Conservation (phyloP, 495 filamentous ascomycete genomes). For the Penicillium nucicola region DNA sequence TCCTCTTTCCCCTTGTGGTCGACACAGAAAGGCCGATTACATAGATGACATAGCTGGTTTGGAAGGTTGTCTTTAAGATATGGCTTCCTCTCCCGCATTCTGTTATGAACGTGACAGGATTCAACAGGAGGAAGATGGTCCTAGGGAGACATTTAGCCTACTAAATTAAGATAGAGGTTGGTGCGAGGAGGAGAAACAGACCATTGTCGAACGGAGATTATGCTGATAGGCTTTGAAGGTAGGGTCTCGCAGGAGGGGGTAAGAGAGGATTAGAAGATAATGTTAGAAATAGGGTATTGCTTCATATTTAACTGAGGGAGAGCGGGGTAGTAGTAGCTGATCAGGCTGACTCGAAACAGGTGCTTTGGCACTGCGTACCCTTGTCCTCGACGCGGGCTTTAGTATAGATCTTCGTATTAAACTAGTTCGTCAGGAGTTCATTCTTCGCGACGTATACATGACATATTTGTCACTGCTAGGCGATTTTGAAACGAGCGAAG, state of each 20-base stretch:
- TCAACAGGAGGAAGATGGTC: background rate
- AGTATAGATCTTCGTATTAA: background rate
- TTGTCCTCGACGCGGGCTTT: background rate
- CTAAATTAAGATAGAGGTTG: conserved; percentile 2
- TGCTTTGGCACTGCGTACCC: background rate
- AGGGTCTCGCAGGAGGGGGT: background rate
- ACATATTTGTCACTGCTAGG: background rate
- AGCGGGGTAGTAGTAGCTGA: background rate
- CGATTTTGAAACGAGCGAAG: conserved; percentile 1
- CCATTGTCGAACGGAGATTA: background rate
- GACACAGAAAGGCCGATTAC: conserved; percentile 4
- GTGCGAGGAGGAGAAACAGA: conserved; percentile 1
- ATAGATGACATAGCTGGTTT: conserved; percentile 5
- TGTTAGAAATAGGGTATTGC: background rate
- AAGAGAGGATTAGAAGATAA: background rate
- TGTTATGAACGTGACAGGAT: conserved; percentile 6
- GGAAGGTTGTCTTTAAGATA: conserved; percentile 5
- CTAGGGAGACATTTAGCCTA: conserved; percentile 1
- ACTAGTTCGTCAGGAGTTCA: background rate
- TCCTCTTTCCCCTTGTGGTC: conserved; percentile 5
- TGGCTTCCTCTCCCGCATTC: conserved; percentile 5
- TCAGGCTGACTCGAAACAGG: background rate
- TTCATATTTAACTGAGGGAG: background rate
- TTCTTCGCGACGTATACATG: background rate
- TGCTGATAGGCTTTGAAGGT: background rate